Percentiles rank a stretch among this genome's conserved stretches.
Evolutionary conservation across 768 basidiomycete species (phyloP).

Genomic region (Macrolepiota albuminosa): DNA sequence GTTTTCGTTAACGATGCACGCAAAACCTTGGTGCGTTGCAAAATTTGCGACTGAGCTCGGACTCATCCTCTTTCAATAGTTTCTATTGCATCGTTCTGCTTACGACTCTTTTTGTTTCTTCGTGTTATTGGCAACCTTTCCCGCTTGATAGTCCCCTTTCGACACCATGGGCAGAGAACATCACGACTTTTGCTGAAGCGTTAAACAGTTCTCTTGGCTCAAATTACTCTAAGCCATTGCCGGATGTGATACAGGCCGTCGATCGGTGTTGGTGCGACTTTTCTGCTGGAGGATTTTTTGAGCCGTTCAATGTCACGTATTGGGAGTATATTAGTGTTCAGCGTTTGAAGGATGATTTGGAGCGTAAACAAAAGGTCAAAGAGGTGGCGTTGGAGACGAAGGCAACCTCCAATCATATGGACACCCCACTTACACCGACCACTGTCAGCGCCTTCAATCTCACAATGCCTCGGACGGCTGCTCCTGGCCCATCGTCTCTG

Average conservation of each 20-base stretch:
- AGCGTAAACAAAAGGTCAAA: constrained; percentile 25
- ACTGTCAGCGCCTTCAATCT: constrained; percentile 5
- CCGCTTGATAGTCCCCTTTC: constrained; percentile 59
- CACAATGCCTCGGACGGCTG: constrained; percentile 16
- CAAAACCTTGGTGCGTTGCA: constrained; percentile 70
- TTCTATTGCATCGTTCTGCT: constrained; percentile 86
- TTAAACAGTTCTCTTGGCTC: constrained; percentile 43
- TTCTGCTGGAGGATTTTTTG: constrained; percentile 58
- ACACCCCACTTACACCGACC: constrained; percentile 3
- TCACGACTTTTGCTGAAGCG: constrained; percentile 71
- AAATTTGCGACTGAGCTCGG: background rate
- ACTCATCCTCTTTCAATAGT: constrained; percentile 31
- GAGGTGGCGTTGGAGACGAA: constrained; percentile 15
- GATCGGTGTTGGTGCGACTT: constrained; percentile 90
- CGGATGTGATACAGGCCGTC: constrained; percentile 55
- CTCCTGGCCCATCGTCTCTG: constrained; percentile 6
- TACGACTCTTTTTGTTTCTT: constrained; percentile 77
- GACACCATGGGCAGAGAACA: constrained; percentile 60
- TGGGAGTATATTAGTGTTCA: constrained; percentile 72
- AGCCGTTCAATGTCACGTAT: constrained; percentile 68
- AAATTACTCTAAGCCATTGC: constrained; percentile 38
- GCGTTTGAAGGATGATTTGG: constrained; percentile 36
- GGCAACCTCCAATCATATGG: constrained; percentile 5
- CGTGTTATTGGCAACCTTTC: constrained; percentile 88
- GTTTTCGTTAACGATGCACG: constrained; percentile 72